Base-by-base conservation (phyloP, 1,284 basidiomycete species). In the Austroboletus olivaceoglutinosus region DNA sequence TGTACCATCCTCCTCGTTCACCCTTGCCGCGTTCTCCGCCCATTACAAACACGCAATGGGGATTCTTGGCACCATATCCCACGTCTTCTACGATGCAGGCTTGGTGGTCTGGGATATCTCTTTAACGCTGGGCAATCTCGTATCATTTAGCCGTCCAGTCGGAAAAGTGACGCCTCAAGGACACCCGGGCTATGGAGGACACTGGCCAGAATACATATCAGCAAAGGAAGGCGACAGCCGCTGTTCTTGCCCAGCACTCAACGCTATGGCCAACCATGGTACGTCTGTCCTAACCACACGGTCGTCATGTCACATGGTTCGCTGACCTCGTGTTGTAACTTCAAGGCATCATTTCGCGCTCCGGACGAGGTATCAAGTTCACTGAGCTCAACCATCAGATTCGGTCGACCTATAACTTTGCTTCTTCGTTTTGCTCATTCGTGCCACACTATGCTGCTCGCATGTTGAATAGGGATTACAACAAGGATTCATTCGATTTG, bases 241-340 rank as follows among this genome's bases (percentile, higher is more conserved):
- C 7, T 80, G 78, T 56, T 76, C 80, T 7, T 90, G 87, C 57
- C 87, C 87, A 4, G 83, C 78, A 3, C 64, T 90, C 54, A 90
- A 90, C 58, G 83, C 85, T 0, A 72, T 90, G 77, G 84, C 86
- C 7, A 87, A 88, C 64, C 86, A 87, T 52, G 86, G 85, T 86
- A 53, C 40, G 77, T 68, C 42, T 43, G 18, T 15, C 39, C 31
- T n/a, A n/a, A 13, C 8, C 15, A 5, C 19, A 39, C 21, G 18
- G 18, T 3, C 13, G 9, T 22, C 18, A 8, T 9, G 6, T 19
- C 13, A 13, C 21, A 10, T 12, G 2, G 8, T 10, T 27, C 11
- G 37, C 6, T 13, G 31, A 43, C 34, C 19, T 23, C 30, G 42
- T 22, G 13, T 11, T 8, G 12, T 15, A n/a, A n/a, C 43, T 4